Base-by-base conservation (phyloP, 1,284 basidiomycete species). In the Boletus sp. region DNA sequence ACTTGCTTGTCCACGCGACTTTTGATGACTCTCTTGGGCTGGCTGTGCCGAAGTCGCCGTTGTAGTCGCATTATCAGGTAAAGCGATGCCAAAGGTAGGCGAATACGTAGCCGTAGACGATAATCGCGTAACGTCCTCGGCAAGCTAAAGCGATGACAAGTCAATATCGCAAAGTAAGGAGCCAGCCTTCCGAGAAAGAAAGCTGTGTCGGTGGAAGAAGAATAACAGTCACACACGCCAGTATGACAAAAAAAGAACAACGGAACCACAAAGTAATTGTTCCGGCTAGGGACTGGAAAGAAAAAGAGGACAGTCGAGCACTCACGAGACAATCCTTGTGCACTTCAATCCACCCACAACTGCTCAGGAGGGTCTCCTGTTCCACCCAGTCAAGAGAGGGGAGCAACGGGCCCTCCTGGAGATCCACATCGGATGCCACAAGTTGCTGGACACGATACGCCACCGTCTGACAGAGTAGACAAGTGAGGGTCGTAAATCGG, bases 301-400 rank as follows among this genome's bases (percentile, higher is more conserved):
- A 47, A 39, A 41, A 43, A 6, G 25, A 12, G 33, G 35, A 36
- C 9, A 38, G 30, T 37, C 26, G 46, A 47, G 39, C 41, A 77
- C 86, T 76, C 66, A 91, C 88, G 66, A 87, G 59, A 59, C 80
- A 82, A 42, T 73, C 73, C 44, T 73, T 74, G 58, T 81, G 74
- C 7, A 89, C 75, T 55, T 90, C 82, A 46, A 91, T 75, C 83
- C 84, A 88, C 3, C 88, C 87, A 44, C 67, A 78, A 23, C 73
- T 66, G 54, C 81, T 84, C 66, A 78, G 78, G 64, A 90, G 71
- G 36, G 81, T 69, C 59, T 88, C 83, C 45, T 77, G 74, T 66
- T 90, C 87, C 14, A 78, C 78, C 82, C 84, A 88, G 39, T 86
- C 84, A 46, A 83, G 80, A 2, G 78, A 78, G 9, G 85, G 84